phyloP scores from a whole-genome alignment of 495 filamentous ascomycete species.

The Gamarada debralockiae region DNA sequence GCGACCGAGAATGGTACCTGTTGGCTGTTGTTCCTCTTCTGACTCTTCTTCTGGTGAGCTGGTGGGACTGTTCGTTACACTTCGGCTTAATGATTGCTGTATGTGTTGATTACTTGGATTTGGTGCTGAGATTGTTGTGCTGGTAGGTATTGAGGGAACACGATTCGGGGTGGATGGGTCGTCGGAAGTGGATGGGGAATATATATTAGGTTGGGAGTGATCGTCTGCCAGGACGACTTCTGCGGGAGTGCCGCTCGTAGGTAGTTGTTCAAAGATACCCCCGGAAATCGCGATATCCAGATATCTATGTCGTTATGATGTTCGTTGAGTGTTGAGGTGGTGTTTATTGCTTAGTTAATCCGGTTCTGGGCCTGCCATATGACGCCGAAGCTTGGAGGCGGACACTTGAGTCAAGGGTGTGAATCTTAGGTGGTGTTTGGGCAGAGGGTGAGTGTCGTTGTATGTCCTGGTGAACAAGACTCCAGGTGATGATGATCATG shows the following conservation, averaged over 20 bases:
- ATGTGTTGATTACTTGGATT: conserved; percentile 6
- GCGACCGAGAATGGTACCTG: conserved; percentile 21
- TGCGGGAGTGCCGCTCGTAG: conserved; percentile 27
- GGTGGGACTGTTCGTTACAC: conserved; percentile 13
- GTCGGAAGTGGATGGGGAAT: conserved; percentile 36
- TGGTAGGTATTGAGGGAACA: conserved; percentile 30
- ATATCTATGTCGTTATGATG: neutral
- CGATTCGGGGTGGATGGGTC: conserved; percentile 38
- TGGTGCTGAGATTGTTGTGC: conserved; percentile 34
- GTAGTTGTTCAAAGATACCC: neutral
- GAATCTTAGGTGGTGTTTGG: no score
- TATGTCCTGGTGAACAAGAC: no score
- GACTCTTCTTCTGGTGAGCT: conserved; percentile 12
- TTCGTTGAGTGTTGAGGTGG: no score
- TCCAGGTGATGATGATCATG: no score
- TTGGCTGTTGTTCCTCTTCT: conserved; percentile 10
- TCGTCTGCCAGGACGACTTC: conserved; percentile 43
- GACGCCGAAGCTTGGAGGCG: no score
- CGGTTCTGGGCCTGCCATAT: no score
- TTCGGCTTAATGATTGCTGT: neutral
- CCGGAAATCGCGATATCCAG: neutral
- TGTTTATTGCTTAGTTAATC: no score
- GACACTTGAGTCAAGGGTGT: no score
- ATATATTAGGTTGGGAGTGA: conserved; percentile 29
- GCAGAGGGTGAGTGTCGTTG: no score